Evolutionary conservation across 2,329 filamentous ascomycete species (phyloP).

Genomic region (Nectriaceae sp.): DNA sequence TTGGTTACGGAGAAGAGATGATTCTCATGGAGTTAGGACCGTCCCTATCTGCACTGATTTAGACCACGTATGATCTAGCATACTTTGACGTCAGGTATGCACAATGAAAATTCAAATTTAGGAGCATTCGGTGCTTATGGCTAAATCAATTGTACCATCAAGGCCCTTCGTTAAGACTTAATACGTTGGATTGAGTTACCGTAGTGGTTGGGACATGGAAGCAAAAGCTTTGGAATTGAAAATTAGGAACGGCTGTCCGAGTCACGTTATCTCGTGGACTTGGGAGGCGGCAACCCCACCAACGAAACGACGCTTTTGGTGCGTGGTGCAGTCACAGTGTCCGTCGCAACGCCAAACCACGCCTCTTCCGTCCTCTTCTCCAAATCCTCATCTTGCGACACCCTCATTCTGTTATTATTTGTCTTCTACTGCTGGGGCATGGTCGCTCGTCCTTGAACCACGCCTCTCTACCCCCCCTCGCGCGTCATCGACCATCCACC

Average conservation of each 20-base stretch:
- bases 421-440: conserved; percentile 20
- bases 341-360: no score
- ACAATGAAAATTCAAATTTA: background rate
- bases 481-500: background rate
- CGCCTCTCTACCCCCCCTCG: conserved; percentile 2
- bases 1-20: background rate
- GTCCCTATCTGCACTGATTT: background rate
- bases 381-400: background rate
- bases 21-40: background rate
- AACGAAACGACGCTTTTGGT: no score
- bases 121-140: no score
- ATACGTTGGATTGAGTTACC: no score
- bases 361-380: background rate
- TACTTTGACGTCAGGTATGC: background rate
- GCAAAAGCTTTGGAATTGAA: no score
- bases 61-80: background rate
- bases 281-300: background rate
- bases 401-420: background rate
- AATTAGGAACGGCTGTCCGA: background rate
- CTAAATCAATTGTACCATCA: no score
- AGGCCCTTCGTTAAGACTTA: no score
- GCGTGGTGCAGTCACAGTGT: no score
- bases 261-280: conserved; percentile 1
- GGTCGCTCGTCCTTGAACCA: conserved; percentile 30
- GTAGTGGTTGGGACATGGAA: no score